Evolutionary conservation across 2,329 filamentous ascomycete species (phyloP), one percentile per base, ranked within the genome.

Genomic region (Remersonia thermophila): DNA sequence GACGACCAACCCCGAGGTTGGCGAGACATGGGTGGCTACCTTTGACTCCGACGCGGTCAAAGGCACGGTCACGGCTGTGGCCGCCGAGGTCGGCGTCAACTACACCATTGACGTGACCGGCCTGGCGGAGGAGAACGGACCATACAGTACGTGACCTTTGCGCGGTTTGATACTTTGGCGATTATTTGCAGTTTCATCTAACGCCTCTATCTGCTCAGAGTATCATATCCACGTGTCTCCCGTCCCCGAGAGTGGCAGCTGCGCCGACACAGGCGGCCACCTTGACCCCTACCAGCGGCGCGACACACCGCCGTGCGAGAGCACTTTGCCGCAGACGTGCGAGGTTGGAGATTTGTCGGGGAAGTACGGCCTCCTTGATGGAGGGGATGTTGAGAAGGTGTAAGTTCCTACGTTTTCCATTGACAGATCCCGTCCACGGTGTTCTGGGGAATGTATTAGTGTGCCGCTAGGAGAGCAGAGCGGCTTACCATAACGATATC

Each of bases 321-420:
- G 50, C 9, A 47, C 52, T 11, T 44, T 54, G 17, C 72, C 71
- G 1, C 50, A 65, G 41, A 69, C 64, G 13, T 79, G 74, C 51
- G 65, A 78, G 53, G 63, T 72, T 4, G 74, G 74, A 33, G 74
- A 79, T 51, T 55, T 77, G 18, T 61, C 65, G 23, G 74, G 73
- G 37, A 78, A 78, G 52, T 62, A 74, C 42, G 70, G 69, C 18
- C 58, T 61, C 29, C 60, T 71, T n/a, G 29, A 25, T 3, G 49
- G 43, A 51, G 47, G 27, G 43, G 49, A 33, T 16, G 43, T 38
- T 12, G 23, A 37, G 30, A 49, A 49, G 39, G 38, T 30, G 47
- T 51, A 30, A 46, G 44, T 40, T n/a, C n/a, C n/a, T n/a, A n/a
- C n/a, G n/a, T n/a, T n/a, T n/a, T n/a, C n/a, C n/a, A n/a, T n/a